These are phyloP conservation scores for Ziziphus jujuba DNA, from an alignment of 306 rosid genomes.

Conservation along the genomic window DNA sequence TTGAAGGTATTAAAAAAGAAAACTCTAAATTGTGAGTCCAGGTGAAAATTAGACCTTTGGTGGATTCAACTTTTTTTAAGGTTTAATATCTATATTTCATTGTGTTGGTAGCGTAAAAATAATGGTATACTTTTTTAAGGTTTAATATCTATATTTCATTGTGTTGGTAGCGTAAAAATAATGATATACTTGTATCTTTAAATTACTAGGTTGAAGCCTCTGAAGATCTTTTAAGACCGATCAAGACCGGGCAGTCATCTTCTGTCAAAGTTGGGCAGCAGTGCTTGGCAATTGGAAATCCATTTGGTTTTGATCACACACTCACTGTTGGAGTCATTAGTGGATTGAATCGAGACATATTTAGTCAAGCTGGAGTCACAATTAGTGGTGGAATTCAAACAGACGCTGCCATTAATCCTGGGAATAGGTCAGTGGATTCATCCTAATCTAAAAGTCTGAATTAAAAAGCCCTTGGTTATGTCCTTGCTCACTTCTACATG, in stretches of 20 bases:
- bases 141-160: not conserved
- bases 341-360: conserved; percentile 89
- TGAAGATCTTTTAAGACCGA: conserved; percentile 69
- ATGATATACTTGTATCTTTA: conserved; percentile 20
- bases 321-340: conserved; percentile 93
- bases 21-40: not conserved
- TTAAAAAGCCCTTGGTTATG: not conserved
- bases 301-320: conserved; percentile 97
- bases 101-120: not conserved
- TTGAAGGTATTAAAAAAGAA: conserved; percentile 48
- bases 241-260: conserved; percentile 69
- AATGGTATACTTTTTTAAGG: not conserved
- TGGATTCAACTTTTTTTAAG: too few relatives aligned
- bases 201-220: conserved; percentile 78
- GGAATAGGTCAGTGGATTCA: conserved; percentile 64
- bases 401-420: conserved; percentile 96
- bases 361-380: conserved; percentile 89
- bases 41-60: too few relatives aligned
- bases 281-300: conserved; percentile 97
- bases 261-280: conserved; percentile 90
- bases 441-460: not conserved
- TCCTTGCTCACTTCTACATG: not conserved
- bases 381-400: conserved; percentile 97
- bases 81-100: not conserved
- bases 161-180: not conserved